Base-by-base conservation (phyloP, 2,329 filamentous ascomycete genomes). In the Colletotrichum filicis region DNA sequence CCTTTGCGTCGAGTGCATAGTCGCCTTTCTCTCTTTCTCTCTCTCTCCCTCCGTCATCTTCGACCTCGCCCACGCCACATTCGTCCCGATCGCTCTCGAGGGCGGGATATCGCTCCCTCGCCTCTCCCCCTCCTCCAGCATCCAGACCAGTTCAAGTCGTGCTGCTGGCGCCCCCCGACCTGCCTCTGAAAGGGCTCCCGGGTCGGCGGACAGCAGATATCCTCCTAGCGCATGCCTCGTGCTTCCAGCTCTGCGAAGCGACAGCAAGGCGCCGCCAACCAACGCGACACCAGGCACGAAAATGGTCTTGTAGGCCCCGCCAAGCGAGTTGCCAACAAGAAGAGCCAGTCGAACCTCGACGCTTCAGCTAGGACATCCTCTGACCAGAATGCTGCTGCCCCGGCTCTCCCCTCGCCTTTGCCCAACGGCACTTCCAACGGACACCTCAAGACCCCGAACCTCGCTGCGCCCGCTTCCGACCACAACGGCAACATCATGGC, bases 241-340 rank as follows among this genome's bases (percentile, higher is more conserved):
- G 87, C 85, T 80, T 85, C 88, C 79, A 86, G 84, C 82, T 87
- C 87, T 82, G 82, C 85, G 82, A 91, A 91, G 87, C 88, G 89
- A 90, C 88, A 90, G 83, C 86, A 87, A 85, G 87, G 87, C 85
- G 87, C 87, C 81, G 84, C 84, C 77, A 92, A 87, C 85, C 89
- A 92, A 83, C 91, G 91, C 86, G 92, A 92, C 84, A 90, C 88
- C 80, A 91, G 93, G 83, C 93, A 97, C 85, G 95, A 98, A 85
- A 95, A 94, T 92, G 95, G 94, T 80, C 88, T 95, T 83, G 93
- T 95, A 88, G 92, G 92, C 79, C 81, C 83, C 73, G 81, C 79
- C 63, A 85, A 83, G 77, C 83, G 83, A 78, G 76, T 78, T 69
- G 77, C 80, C 58, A 80, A 79, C 76, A 84, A 79, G 75, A 89